phyloP scores from a whole-genome alignment of 805 yeast genomes.

The Metschnikowia kunwiensis region DNA sequence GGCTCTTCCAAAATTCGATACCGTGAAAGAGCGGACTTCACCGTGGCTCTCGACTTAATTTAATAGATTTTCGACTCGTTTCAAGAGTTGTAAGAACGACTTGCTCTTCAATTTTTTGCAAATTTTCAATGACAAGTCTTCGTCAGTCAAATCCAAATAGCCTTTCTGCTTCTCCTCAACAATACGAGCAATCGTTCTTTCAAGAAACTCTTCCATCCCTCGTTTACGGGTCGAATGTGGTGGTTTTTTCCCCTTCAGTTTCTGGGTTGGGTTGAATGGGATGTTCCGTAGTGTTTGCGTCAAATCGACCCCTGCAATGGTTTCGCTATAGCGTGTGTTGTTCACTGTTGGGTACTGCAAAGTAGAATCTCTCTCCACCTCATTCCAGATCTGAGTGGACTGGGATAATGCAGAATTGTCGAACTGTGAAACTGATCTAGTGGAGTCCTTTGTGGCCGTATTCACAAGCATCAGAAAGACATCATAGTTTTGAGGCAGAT shows the following conservation, averaged over 20 bases:
- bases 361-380: background rate
- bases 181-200: slow-evolving; percentile 6
- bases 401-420: slow-evolving; percentile 12
- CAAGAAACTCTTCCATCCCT: slow-evolving; percentile 8
- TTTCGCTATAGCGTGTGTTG: background rate
- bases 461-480: slow-evolving; percentile 7
- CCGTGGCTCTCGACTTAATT: too few species aligned
- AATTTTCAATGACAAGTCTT: slow-evolving; percentile 14
- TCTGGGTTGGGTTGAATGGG: slow-evolving; percentile 8
- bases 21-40: too few species aligned
- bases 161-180: slow-evolving; percentile 5
- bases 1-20: background rate
- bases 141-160: slow-evolving; percentile 11
- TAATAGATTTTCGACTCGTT: slow-evolving; percentile 15
- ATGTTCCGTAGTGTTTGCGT: slow-evolving; percentile 5
- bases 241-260: slow-evolving; percentile 1
- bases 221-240: slow-evolving; percentile 3
- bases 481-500: slow-evolving; percentile 2
- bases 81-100: slow-evolving; percentile 12
- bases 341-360: slow-evolving; percentile 3
- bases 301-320: slow-evolving; percentile 1
- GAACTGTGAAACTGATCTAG: background rate
- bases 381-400: slow-evolving; percentile 10
- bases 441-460: slow-evolving; percentile 5
- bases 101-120: slow-evolving; percentile 14